Conservation (phyloP, 768 basidiomycete genomes). For the Cubamyces sp. region DNA sequence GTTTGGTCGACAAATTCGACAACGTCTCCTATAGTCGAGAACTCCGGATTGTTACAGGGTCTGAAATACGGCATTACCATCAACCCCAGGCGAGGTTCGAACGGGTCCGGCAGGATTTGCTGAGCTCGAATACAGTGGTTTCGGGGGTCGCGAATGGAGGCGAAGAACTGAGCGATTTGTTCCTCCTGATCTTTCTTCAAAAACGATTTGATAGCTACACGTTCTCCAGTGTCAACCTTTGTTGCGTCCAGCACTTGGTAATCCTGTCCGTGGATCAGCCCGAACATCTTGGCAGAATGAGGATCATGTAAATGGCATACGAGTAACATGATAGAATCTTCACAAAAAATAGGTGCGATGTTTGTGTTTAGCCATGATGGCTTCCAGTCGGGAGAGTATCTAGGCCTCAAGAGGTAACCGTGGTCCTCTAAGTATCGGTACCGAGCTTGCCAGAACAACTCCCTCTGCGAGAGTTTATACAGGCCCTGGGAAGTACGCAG, state of each 20-base stretch:
- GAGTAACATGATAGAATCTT: slow-evolving; percentile 19
- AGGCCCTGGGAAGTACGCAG: slow-evolving; percentile 4
- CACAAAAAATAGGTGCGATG: slow-evolving; percentile 14
- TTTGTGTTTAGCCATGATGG: slow-evolving; percentile 25
- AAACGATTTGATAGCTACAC: slow-evolving; percentile 24
- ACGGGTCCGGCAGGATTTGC: slow-evolving; percentile 27
- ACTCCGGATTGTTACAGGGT: slow-evolving; percentile 31
- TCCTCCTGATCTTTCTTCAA: slow-evolving; percentile 11
- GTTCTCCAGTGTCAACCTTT: neutral
- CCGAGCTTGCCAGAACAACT: slow-evolving; percentile 22
- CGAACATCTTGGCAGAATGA: too few species aligned
- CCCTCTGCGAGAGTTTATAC: slow-evolving; percentile 10
- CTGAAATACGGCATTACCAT: slow-evolving; percentile 35
- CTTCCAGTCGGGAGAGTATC: slow-evolving; percentile 20
- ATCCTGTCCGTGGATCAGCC: neutral
- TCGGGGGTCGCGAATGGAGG: slow-evolving; percentile 5
- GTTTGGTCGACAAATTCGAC: slow-evolving; percentile 27
- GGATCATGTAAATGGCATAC: neutral
- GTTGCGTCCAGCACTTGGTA: slow-evolving; percentile 27
- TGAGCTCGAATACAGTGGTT: slow-evolving; percentile 34
- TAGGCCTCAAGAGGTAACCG: slow-evolving; percentile 30
- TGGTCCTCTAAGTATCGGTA: slow-evolving; percentile 12
- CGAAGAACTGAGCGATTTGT: slow-evolving; percentile 22
- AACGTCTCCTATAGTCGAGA: slow-evolving; percentile 29
- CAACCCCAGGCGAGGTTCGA: slow-evolving; percentile 5